Evolutionary conservation across 352 stramenopile species (phyloP).

Genomic region (Phytophthora megakarya): DNA sequence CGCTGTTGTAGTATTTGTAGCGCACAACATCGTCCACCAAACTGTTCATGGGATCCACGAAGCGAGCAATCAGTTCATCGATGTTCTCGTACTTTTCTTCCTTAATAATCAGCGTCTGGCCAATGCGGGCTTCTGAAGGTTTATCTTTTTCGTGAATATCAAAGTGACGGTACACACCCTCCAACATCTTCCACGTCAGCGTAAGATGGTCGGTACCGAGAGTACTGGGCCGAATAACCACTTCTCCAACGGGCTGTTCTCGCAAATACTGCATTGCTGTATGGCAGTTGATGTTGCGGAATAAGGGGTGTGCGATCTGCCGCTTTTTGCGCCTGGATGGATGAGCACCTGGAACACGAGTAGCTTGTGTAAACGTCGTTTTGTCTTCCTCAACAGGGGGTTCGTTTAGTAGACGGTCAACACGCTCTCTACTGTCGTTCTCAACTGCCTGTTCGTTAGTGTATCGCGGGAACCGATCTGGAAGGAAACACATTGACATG

Average conservation of each 20-base stretch:
- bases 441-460: slow-evolving; percentile 60
- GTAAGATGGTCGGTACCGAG: slow-evolving; percentile 85
- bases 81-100: slow-evolving; percentile 88
- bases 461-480: slow-evolving; percentile 58
- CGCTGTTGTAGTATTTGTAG: slow-evolving; percentile 89
- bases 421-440: slow-evolving; percentile 67
- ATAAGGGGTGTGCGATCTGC: slow-evolving; percentile 84
- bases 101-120: slow-evolving; percentile 85
- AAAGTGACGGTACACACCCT: slow-evolving; percentile 88
- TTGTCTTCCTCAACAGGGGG: slow-evolving; percentile 80
- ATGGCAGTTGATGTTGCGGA: slow-evolving; percentile 89
- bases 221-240: slow-evolving; percentile 87
- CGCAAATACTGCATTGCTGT: slow-evolving; percentile 82
- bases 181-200: slow-evolving; percentile 89
- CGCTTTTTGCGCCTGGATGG: slow-evolving; percentile 84
- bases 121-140: slow-evolving; percentile 80
- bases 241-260: slow-evolving; percentile 77
- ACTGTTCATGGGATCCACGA: slow-evolving; percentile 90
- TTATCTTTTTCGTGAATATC: slow-evolving; percentile 90
- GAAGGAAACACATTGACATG: slow-evolving; percentile 76
- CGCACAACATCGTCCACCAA: slow-evolving; percentile 85
- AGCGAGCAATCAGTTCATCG: slow-evolving; percentile 87
- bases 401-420: slow-evolving; percentile 82
- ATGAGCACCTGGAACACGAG: slow-evolving; percentile 32
- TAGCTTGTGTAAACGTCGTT: slow-evolving; percentile 41